Conservation (phyloP, 2,329 filamentous ascomycete species). For the Cadophora luteo-olivacea region DNA sequence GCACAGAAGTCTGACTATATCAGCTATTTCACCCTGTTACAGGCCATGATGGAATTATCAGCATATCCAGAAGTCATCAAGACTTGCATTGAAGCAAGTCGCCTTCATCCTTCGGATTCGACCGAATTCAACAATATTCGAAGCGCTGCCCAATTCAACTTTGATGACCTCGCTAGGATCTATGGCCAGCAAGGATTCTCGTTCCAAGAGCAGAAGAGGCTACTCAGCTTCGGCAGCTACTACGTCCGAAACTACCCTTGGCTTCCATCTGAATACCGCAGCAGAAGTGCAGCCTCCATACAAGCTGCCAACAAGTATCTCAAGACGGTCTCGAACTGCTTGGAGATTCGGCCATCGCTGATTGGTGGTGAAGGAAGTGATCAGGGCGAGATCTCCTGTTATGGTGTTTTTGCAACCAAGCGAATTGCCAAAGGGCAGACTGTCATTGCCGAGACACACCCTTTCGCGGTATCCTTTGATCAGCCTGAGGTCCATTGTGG, state of each 20-base stretch:
- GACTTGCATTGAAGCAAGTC: conserved; percentile 14
- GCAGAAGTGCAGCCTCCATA: conserved; percentile 6
- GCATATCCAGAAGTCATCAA: conserved; percentile 19
- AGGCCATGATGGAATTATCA: conserved; percentile 3
- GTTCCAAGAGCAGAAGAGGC: conserved; percentile 13
- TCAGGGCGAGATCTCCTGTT: background rate
- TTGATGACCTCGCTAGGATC: background rate
- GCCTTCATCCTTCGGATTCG: background rate
- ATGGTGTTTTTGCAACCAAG: conserved; percentile 23
- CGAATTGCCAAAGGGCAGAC: conserved; percentile 19
- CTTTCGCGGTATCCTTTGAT: conserved; percentile 20
- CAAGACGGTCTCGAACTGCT: conserved; percentile 10
- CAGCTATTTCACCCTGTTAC: conserved; percentile 16
- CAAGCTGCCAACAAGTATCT: conserved; percentile 7
- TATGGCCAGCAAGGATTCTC: background rate
- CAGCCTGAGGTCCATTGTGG: conserved; percentile 17
- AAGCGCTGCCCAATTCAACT: background rate
- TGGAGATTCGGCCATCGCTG: conserved; percentile 10
- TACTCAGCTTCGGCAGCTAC: conserved; percentile 8
- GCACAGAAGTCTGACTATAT: background rate
- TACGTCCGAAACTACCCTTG: conserved; percentile 16
- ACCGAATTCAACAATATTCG: background rate
- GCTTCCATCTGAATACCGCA: background rate
- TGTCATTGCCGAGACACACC: conserved; percentile 15
- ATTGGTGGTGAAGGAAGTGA: conserved; percentile 2